These are phyloP conservation scores for Neurospora sp. DNA, from an alignment of 495 filamentous ascomycete genomes.

Conservation along the genomic window DNA sequence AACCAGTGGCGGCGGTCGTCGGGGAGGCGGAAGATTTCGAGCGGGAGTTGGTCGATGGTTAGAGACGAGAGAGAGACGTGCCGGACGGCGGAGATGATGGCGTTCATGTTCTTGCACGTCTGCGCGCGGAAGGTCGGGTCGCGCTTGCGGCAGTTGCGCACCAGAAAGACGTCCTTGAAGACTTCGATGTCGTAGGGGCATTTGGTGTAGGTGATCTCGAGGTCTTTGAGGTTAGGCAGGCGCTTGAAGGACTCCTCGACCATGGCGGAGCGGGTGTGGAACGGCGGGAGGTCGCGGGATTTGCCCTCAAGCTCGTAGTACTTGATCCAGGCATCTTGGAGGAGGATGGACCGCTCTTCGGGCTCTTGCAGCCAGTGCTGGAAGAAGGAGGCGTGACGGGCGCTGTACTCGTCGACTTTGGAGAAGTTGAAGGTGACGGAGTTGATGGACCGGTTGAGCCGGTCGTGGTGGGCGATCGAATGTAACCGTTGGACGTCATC, in stretches of 20 bases:
- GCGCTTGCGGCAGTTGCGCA: slow-evolving; percentile 33
- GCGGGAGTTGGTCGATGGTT: slow-evolving; percentile 35
- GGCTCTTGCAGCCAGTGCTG: slow-evolving; percentile 34
- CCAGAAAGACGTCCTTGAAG: slow-evolving; percentile 28
- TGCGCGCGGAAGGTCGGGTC: slow-evolving; percentile 20
- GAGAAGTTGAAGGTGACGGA: slow-evolving; percentile 37
- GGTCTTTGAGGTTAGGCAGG: slow-evolving; percentile 31
- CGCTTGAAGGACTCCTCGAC: slow-evolving; percentile 33
- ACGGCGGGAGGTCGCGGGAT: slow-evolving; percentile 24
- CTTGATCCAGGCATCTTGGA: slow-evolving; percentile 27
- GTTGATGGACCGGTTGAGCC: slow-evolving; percentile 29
- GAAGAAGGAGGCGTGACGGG: slow-evolving; percentile 28
- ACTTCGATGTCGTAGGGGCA: slow-evolving; percentile 30
- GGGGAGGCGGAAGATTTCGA: slow-evolving; percentile 31
- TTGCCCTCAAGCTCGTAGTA: slow-evolving; percentile 30
- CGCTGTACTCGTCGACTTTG: slow-evolving; percentile 32
- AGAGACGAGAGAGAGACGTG: slow-evolving; percentile 32
- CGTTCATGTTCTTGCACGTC: slow-evolving; percentile 34
- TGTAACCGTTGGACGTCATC: slow-evolving; percentile 36
- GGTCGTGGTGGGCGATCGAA: slow-evolving; percentile 33
- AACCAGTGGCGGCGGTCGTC: slow-evolving; percentile 34
- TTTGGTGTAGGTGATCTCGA: slow-evolving; percentile 35
- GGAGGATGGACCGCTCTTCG: slow-evolving; percentile 25
- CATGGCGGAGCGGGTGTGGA: slow-evolving; percentile 27
- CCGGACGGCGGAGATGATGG: slow-evolving; percentile 33